These are phyloP conservation scores for Dillenia turbinata DNA, from an alignment of 164 flowering plant genomes.

Conservation along the genomic window DNA sequence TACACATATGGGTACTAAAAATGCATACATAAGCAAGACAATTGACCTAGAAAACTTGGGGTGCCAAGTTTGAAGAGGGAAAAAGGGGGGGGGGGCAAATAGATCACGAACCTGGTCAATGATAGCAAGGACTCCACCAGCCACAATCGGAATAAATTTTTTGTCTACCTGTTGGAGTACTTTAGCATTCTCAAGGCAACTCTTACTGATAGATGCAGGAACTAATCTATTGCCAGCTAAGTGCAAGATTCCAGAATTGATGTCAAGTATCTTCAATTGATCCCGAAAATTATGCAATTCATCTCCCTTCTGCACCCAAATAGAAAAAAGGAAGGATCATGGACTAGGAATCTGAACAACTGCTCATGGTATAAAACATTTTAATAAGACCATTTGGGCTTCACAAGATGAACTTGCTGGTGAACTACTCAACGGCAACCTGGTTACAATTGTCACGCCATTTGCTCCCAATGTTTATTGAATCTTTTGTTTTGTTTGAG, in stretches of 20 bases:
- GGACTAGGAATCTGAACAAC: background rate
- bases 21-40: background rate
- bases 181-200: constrained; percentile 57
- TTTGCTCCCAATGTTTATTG: constrained; percentile 35
- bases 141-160: constrained; percentile 83
- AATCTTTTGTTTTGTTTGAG: constrained; percentile 16
- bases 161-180: constrained; percentile 86
- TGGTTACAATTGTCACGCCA: constrained; percentile 41
- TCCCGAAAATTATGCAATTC: constrained; percentile 15
- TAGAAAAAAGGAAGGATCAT: constrained; percentile 1
- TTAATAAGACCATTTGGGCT: background rate
- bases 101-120: constrained; percentile 74
- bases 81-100: too few species aligned
- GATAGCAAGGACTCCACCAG: constrained; percentile 60
- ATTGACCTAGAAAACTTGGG: background rate
- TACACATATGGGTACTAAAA: background rate
- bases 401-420: constrained; percentile 4
- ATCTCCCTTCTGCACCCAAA: constrained; percentile 30
- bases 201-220: constrained; percentile 65
- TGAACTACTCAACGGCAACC: constrained; percentile 29
- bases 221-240: constrained; percentile 64
- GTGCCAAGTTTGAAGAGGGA: background rate
- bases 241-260: constrained; percentile 68
- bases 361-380: background rate
- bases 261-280: constrained; percentile 52